Evolutionary conservation across 2,329 filamentous ascomycete species (phyloP).

Genomic region (Diaporthe ilicicola): DNA sequence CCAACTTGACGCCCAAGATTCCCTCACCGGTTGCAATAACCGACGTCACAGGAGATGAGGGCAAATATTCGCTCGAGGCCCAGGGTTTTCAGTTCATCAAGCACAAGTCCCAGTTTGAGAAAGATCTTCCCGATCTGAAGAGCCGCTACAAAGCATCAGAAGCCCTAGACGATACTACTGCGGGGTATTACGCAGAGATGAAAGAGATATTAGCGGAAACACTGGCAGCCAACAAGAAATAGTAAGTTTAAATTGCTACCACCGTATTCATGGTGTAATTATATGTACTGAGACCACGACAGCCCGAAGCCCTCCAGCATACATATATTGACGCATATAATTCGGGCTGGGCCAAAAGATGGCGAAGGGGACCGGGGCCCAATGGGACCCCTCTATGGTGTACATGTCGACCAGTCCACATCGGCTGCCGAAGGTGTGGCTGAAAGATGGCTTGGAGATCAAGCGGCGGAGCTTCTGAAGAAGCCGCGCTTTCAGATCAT

Average conservation of each 20-base stretch:
- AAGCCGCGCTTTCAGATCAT: constrained; percentile 24
- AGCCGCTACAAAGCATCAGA: constrained; percentile 17
- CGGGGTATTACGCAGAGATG: constrained; percentile 19
- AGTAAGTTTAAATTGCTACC: not conserved
- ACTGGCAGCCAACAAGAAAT: constrained; percentile 8
- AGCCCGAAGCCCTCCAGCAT: constrained; percentile 24
- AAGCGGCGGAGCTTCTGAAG: constrained; percentile 8
- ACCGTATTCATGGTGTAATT: accelerated
- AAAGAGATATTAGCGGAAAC: constrained; percentile 1
- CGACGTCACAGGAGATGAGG: constrained; percentile 18
- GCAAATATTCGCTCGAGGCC: constrained; percentile 1
- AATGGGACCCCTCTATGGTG: not conserved
- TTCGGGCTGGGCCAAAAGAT: constrained; percentile 18
- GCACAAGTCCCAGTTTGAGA: constrained; percentile 2
- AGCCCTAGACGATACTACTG: constrained; percentile 4
- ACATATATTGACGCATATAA: constrained; percentile 26
- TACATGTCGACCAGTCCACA: constrained; percentile 18
- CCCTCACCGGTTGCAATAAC: not conserved
- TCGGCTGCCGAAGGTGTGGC: constrained; percentile 6
- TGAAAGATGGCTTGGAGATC: constrained; percentile 16
- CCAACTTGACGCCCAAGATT: constrained; percentile 18
- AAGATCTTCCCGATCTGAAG: constrained; percentile 6
- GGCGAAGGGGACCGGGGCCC: constrained; percentile 3
- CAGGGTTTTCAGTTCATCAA: constrained; percentile 25
- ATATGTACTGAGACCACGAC: not conserved